Evolutionary conservation across 192 early-diverging fungal genomes (phyloP), one percentile per base, ranked within the genome.

Genomic region (Glomus cerebriforme): DNA sequence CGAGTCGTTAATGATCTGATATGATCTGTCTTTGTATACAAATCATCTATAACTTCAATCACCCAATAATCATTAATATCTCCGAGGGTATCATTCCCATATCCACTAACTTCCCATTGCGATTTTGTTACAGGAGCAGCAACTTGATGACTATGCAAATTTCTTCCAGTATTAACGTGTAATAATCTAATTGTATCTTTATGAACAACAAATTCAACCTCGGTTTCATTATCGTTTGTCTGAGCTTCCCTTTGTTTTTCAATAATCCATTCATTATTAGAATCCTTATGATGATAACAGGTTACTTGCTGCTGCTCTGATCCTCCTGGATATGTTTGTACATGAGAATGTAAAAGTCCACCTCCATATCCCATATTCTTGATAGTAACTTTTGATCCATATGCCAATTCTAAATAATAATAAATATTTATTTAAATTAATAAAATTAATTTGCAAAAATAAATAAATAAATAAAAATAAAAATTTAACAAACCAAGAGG

Each of bases 231-330:
- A 31, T 78, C 77, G 15, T 17, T 49, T 62, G 81, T 81, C 31
- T 73, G 43, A 22, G 64, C 63, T 17, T 77, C 49, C 83, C 94
- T 93, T 5, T 84, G 77, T 79, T 91, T 87, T 31, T 85, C 84
- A 59, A 97, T 82, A 8, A 91, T 81, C 95, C 96, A 99, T 59
- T 95, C 85, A 86, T 99, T 99, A 86, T 99, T 99, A 69, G 58
- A 37, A 81, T 99, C 98, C 80, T 94, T 95, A 86, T 97, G 94
- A 35, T 92, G 90, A 82, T 99, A 99, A 43, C 92, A 93, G 0
- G 98, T 99, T 34, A 99, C 88, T 84, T 99, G 98, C 82, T 99
- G 98, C 85, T 99, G 98, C 85, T 92, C 91, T 10, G 96, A 97
- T 15, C 94, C 93, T 26, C 83, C 86, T 1, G 96, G 96, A 71